Conservation (phyloP, 805 yeast species). For the Yarrowia yakushimensis region DNA sequence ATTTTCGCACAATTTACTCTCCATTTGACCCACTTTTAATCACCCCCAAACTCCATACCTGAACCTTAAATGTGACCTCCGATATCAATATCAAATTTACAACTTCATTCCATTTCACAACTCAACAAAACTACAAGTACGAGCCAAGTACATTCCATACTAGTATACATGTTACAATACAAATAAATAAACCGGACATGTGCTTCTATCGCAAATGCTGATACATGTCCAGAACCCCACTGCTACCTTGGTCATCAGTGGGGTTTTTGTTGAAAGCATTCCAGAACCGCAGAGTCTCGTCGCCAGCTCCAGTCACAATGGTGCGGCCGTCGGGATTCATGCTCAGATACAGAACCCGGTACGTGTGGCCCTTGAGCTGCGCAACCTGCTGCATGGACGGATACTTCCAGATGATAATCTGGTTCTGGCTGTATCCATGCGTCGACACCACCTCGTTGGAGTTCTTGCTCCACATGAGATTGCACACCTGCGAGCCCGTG, state of each 20-base stretch:
- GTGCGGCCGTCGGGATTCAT: conserved; percentile 96
- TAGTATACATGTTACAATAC: conserved; percentile 9
- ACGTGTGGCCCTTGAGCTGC: conserved; percentile 89
- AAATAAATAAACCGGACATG: conserved; percentile 8
- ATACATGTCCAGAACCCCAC: conserved; percentile 15
- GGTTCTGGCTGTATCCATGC: conserved; percentile 90
- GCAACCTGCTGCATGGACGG: conserved; percentile 92
- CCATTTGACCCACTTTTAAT: no score
- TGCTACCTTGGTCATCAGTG: conserved; percentile 15
- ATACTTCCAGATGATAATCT: conserved; percentile 90
- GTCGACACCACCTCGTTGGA: conserved; percentile 91
- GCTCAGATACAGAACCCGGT: conserved; percentile 82
- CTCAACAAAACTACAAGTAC: no score
- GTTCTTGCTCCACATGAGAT: conserved; percentile 86
- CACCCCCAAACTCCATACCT: no score
- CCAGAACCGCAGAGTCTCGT: conserved; percentile 95
- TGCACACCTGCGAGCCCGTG: conserved; percentile 96
- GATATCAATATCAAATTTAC: no score
- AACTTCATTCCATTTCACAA: no score
- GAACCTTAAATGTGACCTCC: no score
- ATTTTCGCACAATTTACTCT: no score
- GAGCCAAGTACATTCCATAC: no score
- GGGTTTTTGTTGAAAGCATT: conserved; percentile 71
- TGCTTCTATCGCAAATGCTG: conserved; percentile 10
- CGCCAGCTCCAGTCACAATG: conserved; percentile 97